Conservation (phyloP, 1,284 basidiomycete genomes). For the Rhodotorula sp. region DNA sequence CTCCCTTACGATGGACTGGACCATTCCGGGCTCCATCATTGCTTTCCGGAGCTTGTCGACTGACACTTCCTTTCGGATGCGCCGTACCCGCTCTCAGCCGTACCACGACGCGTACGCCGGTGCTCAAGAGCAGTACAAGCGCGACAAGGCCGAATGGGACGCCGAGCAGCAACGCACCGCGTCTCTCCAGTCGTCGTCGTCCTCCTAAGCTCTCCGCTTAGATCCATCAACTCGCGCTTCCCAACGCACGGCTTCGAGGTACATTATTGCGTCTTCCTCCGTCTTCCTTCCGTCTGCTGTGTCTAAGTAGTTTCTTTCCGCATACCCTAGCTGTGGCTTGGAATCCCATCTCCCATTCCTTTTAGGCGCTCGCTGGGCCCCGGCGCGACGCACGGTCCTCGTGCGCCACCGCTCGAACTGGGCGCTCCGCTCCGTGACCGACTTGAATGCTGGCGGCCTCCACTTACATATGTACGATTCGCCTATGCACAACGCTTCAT, state of each 20-base stretch:
- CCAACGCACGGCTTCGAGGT: no score
- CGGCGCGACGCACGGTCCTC: not conserved
- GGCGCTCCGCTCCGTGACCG: no score
- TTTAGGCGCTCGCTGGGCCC: no score
- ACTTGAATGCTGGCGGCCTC: no score
- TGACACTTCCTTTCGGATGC: not conserved
- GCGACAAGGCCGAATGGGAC: constrained; percentile 26
- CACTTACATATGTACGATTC: no score
- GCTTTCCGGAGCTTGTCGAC: not conserved
- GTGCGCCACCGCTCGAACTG: no score
- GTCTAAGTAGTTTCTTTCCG: not conserved
- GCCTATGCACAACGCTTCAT: no score
- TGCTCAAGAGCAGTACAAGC: constrained; percentile 19
- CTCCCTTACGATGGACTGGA: no score
- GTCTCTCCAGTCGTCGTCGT: not conserved
- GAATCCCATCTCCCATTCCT: not conserved
- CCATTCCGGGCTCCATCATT: not conserved
- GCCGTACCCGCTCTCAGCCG: not conserved
- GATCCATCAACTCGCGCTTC: no score
- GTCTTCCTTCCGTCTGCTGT: not conserved
- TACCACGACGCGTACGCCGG: constrained; percentile 24
- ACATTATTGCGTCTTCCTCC: not conserved
- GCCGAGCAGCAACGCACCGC: constrained; percentile 12
- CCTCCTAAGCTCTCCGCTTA: not conserved
- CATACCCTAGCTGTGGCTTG: not conserved